A percentile compares a stretch with the other conserved stretches of the same genome.
Evolutionary conservation across 169 alveolate genomes (phyloP).

Genomic region (Ichthyophthirius multifiliis): DNA sequence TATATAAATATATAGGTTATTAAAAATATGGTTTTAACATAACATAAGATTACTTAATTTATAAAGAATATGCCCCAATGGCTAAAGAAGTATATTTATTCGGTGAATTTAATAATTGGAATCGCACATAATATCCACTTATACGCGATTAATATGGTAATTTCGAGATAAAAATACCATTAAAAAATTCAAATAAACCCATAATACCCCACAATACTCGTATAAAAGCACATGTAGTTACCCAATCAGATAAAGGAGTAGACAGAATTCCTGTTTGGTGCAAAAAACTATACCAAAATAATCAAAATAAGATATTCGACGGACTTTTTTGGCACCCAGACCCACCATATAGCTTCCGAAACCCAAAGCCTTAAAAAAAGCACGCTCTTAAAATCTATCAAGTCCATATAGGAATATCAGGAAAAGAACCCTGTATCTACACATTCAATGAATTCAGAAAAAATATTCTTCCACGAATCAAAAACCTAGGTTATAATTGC

Average conservation of each 20-base stretch:
- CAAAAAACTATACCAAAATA: conserved; percentile 73
- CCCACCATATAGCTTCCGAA: conserved; percentile 61
- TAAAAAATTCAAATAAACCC: conserved; percentile 40
- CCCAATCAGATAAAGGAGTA: conserved; percentile 64
- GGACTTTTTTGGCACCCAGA: conserved; percentile 84
- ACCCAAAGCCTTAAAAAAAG: conserved; percentile 66
- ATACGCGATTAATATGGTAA: conserved; percentile 69
- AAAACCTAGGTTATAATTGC: conserved; percentile 78
- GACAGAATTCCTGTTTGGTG: conserved; percentile 92
- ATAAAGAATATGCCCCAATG: conserved; percentile 86
- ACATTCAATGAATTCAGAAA: conserved; percentile 87
- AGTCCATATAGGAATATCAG: conserved; percentile 86
- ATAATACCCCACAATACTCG: conserved; percentile 64
- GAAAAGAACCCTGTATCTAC: conserved; percentile 82
- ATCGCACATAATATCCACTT: conserved; percentile 59
- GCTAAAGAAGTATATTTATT: conserved; percentile 73
- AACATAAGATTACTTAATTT: conserved; percentile 50
- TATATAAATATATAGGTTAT: too few relatives aligned
- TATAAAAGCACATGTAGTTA: conserved; percentile 64
- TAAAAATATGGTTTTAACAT: conserved; percentile 56
- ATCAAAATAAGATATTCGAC: conserved; percentile 70
- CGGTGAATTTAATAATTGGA: conserved; percentile 87
- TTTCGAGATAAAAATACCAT: conserved; percentile 52
- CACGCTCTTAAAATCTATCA: conserved; percentile 87
- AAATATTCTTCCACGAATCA: conserved; percentile 89